Evolutionary conservation across 1,284 basidiomycete genomes (phyloP), one percentile per base, ranked within the genome.

Genomic region (Anthracocystis panici-leucophaei): DNA sequence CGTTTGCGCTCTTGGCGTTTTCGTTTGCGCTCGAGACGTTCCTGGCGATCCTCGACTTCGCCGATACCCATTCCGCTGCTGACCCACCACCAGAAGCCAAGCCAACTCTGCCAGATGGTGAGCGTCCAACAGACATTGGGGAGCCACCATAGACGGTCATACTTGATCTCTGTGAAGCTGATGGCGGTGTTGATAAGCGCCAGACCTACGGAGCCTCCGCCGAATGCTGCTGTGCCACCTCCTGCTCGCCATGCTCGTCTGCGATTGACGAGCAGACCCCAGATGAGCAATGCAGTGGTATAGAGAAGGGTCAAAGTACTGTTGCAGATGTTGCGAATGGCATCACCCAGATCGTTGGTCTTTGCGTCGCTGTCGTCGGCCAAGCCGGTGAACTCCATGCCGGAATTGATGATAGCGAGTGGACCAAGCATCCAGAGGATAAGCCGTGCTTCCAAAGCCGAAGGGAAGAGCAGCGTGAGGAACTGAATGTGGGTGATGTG

Each of bases 401-500:
- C 88, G 0, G 94, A 92, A 0, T 94, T 91, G 3, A 92, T 88
- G 68, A 98, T 86, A 1, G 95, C 95, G 12, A 99, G 88, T 0
- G 96, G 96, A 7, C 92, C 93, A 12, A 98, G 90, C 40, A 97
- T 88, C 73, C 90, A 88, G 80, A 95, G 91, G 65, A 99, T 96
- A 53, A 99, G 90, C 23, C 92, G 88, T 5, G 90, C 91, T 86
- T 99, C 97, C 40, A 96, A 89, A n/a, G 89, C 88, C 5, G 97
- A 98, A 1, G 96, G 96, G 84, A 94, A 99, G 20, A 99, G 89
- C 6, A 99, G 89, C 3, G 96, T 97, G 61, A 99, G 88, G 86
- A 98, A 98, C 85, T 99, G 97, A 59, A 99, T 97, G 86, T 99
- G 95, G 0, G 96, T 97, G 66, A 94, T 92, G 66, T 96, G 94